These are phyloP conservation scores for Rosa lucieae DNA, from an alignment of 306 rosid genomes.

Conservation along the genomic window DNA sequence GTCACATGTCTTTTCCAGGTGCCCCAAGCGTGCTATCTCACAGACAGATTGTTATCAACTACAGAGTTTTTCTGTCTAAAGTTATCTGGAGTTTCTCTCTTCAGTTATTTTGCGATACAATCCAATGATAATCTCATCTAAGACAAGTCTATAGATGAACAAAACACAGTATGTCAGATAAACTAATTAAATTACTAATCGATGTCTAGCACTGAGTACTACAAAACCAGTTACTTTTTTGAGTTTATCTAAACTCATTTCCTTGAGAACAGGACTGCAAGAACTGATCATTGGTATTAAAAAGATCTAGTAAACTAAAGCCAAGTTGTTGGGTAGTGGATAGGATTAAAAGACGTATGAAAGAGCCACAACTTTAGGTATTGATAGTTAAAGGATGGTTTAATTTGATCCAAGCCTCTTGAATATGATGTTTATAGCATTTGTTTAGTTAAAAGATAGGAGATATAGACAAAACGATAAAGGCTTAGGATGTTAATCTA, in stretches of 20 bases:
- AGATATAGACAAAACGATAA: background rate
- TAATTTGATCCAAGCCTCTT: background rate
- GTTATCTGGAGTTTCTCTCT: background rate
- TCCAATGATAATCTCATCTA: background rate
- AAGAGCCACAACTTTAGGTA: background rate
- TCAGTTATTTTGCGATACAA: background rate
- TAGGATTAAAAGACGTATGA: background rate
- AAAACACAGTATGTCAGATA: background rate
- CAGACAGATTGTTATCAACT: background rate
- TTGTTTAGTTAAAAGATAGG: background rate
- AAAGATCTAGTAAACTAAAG: background rate
- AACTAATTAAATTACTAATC: too few species aligned
- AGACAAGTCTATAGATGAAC: too few species aligned
- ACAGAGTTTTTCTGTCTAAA: too few species aligned
- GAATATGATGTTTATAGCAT: background rate
- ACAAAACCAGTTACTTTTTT: background rate
- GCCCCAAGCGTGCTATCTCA: background rate
- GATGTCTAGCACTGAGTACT: background rate
- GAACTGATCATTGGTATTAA: background rate
- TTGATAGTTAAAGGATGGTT: background rate
- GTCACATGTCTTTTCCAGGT: background rate
- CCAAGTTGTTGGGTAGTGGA: background rate
- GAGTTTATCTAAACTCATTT: background rate
- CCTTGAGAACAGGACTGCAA: background rate
- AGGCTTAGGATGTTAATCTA: background rate